These are phyloP conservation scores for Ceratobasidium papillatum DNA, from an alignment of 1,284 basidiomycete species.

Conservation along the genomic window DNA sequence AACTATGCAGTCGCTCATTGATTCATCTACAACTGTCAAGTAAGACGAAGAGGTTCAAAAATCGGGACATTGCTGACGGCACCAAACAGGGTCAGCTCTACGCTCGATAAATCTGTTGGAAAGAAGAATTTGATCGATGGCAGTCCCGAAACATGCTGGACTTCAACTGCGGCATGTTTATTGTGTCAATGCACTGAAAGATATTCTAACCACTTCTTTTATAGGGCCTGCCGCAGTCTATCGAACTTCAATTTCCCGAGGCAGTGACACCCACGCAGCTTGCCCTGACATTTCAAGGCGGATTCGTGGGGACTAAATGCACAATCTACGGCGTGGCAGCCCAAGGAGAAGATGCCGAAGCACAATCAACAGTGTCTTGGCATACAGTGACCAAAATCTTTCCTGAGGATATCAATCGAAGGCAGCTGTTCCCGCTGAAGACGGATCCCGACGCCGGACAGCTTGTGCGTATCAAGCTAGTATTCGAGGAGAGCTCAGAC, in stretches of 20 bases:
- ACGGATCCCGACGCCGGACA: background rate
- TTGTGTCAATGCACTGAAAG: constrained; percentile 7
- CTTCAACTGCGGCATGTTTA: constrained; percentile 71
- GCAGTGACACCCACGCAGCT: constrained; percentile 64
- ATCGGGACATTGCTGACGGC: background rate
- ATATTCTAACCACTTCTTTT: background rate
- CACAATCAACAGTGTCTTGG: constrained; percentile 54
- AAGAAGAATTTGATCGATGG: constrained; percentile 76
- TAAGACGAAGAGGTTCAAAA: constrained; percentile 52
- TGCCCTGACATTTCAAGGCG: constrained; percentile 80
- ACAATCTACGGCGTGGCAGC: constrained; percentile 55
- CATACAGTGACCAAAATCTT: constrained; percentile 62
- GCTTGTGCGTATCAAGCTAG: constrained; percentile 59
- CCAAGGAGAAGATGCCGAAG: constrained; percentile 46
- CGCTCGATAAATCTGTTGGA: constrained; percentile 76
- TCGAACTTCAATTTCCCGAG: constrained; percentile 67
- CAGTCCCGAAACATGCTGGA: constrained; percentile 82
- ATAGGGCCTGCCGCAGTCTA: constrained; percentile 76
- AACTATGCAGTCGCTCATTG: constrained; percentile 50
- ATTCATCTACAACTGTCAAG: constrained; percentile 63
- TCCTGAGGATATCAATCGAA: constrained; percentile 78
- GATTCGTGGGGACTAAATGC: constrained; percentile 77
- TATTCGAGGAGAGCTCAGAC: constrained; percentile 79
- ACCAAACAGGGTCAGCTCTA: constrained; percentile 77
- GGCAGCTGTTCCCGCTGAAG: constrained; percentile 67